These are phyloP conservation scores for Ambrosia trifida DNA, from an alignment of 129 eudicot genomes.

Conservation along the genomic window DNA sequence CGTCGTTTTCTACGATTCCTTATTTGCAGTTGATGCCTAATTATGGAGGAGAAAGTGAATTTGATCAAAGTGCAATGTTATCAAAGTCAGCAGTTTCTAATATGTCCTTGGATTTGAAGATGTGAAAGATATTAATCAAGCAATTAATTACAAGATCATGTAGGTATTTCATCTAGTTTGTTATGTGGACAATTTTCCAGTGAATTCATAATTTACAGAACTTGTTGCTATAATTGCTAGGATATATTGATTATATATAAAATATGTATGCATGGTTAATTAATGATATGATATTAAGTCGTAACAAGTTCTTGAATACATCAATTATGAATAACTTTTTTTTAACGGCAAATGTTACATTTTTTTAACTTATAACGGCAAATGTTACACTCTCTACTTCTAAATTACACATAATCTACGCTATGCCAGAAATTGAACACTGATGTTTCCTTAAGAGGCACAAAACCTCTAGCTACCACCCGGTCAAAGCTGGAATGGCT, in stretches of 20 bases:
- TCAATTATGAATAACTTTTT: too few relatives aligned
- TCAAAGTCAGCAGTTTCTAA: slow-evolving; percentile 29
- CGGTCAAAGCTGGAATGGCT: too few relatives aligned
- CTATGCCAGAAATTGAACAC: too few relatives aligned
- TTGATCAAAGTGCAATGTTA: slow-evolving; percentile 12
- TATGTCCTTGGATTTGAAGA: slow-evolving; percentile 66
- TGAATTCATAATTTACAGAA: slow-evolving; percentile 16
- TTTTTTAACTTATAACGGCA: too few relatives aligned
- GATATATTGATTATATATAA: not conserved
- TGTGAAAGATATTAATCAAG: slow-evolving; percentile 20
- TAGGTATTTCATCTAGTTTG: slow-evolving; percentile 20
- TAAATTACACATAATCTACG: too few relatives aligned
- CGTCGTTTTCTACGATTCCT: slow-evolving; percentile 38
- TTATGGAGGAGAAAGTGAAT: slow-evolving; percentile 23
- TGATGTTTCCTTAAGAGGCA: too few relatives aligned
- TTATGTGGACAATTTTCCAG: slow-evolving; percentile 28
- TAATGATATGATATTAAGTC: not conserved
- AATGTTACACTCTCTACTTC: too few relatives aligned
- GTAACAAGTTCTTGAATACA: not conserved
- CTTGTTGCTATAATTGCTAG: slow-evolving; percentile 1
- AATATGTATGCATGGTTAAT: not conserved
- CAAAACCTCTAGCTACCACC: too few relatives aligned
- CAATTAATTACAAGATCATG: not conserved
- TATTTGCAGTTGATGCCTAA: slow-evolving; percentile 39
- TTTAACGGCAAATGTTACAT: too few relatives aligned